A percentile compares a stretch with the other conserved stretches of the same genome.
Evolutionary conservation across 805 yeast genomes (phyloP).

Genomic region (Saccharomycopsis sp.): DNA sequence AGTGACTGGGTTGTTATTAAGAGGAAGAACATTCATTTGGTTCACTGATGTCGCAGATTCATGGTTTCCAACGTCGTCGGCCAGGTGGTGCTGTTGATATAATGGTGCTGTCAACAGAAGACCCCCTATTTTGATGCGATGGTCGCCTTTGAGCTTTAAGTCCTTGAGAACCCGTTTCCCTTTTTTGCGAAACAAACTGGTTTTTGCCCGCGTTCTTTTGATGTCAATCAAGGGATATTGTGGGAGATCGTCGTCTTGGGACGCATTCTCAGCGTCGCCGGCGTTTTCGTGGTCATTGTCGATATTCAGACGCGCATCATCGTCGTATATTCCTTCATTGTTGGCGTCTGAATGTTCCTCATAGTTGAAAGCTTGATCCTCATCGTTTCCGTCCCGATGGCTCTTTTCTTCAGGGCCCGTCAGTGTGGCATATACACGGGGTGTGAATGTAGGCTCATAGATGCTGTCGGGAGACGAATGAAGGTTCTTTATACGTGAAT

Average conservation of each 20-base stretch:
- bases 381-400: not conserved
- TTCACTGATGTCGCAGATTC: not conserved
- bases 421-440: not conserved
- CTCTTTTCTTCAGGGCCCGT: not conserved
- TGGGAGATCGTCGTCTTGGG: slow-evolving; percentile 10
- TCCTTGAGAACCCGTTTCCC: slow-evolving; percentile 19
- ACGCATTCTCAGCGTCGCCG: not conserved
- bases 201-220: slow-evolving; percentile 5
- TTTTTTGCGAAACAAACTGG: slow-evolving; percentile 13
- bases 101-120: not conserved
- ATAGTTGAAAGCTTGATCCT: not conserved
- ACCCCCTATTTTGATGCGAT: slow-evolving; percentile 23
- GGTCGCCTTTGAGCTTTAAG: slow-evolving; percentile 12
- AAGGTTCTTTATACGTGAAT: too few species aligned
- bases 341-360: slow-evolving; percentile 16
- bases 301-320: not conserved
- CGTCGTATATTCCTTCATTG: not conserved
- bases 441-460: not conserved
- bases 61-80: not conserved
- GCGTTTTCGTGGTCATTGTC: not conserved
- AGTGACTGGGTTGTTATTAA: slow-evolving; percentile 13
- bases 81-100: not conserved
- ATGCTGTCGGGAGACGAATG: not conserved
- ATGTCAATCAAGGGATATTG: slow-evolving; percentile 11
- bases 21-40: slow-evolving; percentile 2